Percentiles rank a stretch among this genome's conserved stretches.
Conservation (phyloP, 305 asterid species). For the Rubia balearica region DNA sequence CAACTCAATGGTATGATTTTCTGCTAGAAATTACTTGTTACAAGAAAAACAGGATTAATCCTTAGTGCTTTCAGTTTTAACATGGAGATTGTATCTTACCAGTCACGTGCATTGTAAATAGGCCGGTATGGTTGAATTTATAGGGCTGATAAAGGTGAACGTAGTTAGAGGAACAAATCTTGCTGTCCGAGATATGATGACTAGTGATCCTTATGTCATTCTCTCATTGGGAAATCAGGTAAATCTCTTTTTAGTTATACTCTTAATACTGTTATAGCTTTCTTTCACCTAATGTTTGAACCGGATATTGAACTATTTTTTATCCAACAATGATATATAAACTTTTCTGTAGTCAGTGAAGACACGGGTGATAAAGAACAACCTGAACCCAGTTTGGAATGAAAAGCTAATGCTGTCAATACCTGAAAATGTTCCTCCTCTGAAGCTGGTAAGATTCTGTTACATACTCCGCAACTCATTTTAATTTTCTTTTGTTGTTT, state of each 20-base stretch:
- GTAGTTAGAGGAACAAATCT: conserved; percentile 64
- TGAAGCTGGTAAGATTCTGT: conserved; percentile 52
- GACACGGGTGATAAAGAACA: conserved; percentile 85
- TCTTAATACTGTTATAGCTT: neutral
- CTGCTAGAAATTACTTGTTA: neutral
- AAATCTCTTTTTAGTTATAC: conserved; percentile 11
- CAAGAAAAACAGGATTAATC: neutral
- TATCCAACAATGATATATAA: neutral
- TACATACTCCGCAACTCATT: neutral
- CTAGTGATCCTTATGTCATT: conserved; percentile 72
- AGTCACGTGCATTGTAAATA: conserved; percentile 24
- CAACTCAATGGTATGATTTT: conserved; percentile 57
- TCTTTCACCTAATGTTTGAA: neutral
- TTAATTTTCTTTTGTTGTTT: neutral
- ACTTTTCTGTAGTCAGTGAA: conserved; percentile 60
- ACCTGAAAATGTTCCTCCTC: conserved; percentile 76
- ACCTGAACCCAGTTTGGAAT: conserved; percentile 96
- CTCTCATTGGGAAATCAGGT: conserved; percentile 63
- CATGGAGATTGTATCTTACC: conserved; percentile 16
- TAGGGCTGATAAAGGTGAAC: conserved; percentile 64
- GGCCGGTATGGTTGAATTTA: conserved; percentile 44
- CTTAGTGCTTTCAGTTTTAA: neutral
- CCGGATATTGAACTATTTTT: neutral
- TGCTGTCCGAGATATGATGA: conserved; percentile 72
- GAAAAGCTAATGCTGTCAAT: conserved; percentile 90